Base-by-base conservation (phyloP, 2,329 filamentous ascomycete species). In the Arthrobotrys musiformis region DNA sequence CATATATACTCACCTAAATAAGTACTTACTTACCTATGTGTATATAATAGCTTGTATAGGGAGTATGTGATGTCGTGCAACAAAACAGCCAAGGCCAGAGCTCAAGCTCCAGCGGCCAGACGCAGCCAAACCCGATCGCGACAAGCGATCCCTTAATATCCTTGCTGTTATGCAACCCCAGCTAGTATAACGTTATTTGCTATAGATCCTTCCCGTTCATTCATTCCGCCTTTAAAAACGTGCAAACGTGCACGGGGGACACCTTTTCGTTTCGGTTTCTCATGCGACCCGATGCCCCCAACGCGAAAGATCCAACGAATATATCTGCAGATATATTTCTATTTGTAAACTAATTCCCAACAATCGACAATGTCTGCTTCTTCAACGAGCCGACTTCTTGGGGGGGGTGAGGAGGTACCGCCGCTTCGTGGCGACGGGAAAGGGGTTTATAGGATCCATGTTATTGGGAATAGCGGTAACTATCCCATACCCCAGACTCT, bases 401-500 rank as follows among this genome's bases (percentile, higher is more conserved):
- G 33, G 8, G 13, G 22, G 4, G 40, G 13, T 11, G 42, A 54
- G 35, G 35, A n/a, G 8, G 26, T 58, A 2, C 63, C 63, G 8
- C 44, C 70, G 2, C 63, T 75, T 8, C 48, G 61, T 7, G 70
- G 70, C 5, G 63, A 75, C 24, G 63, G 70, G 24, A 75, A 58
- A 11, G 62, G 63, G 3, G 28, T 75, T 24, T 75, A 75, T 50
- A 44, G 46, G 54, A 75, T 75, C n/a, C 70, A 75, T 44, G 63
- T 75, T 5, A 75, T 75, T 44, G 70, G 70, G 33, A 75, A 75
- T 24, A 75, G 70, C 35, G 70, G 70, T 75, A 69, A 8, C n/a
- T n/a, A n/a, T n/a, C n/a, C n/a, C n/a, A n/a, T n/a, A n/a, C n/a
- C n/a, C n/a, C n/a, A n/a, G n/a, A n/a, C n/a, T n/a, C n/a, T n/a